Base-by-base conservation (phyloP, 202 grass and related monocot species). In the Setaria viridis region DNA sequence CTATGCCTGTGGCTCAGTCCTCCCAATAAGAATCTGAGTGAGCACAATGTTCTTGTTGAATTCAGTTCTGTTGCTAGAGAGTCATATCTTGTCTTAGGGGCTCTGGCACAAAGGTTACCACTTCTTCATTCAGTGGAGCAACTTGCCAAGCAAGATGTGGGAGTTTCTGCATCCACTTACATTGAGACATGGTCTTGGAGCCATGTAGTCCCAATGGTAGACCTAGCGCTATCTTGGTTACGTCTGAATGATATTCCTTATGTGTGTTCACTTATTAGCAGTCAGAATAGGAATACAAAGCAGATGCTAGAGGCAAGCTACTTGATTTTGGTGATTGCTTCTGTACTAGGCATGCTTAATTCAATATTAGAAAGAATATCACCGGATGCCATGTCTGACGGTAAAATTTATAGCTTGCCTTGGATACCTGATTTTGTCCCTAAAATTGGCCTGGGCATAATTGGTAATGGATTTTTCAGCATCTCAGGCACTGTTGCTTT, bases 351-450 rank as follows among this genome's bases (percentile, higher is more conserved):
- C 81, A 92, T 92, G 92, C 63, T 97, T 77, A 87, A 90, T 90
- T 84, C 85, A 56, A 72, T 90, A 77, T 72, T 97, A 54, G 85
- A 93, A 79, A 94, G 89, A 84, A 91, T 99, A 83, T 89, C 86
- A 80, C 82, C 97, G 49, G 69, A 80, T 55, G 79, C 6, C 74
- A 82, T 39, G 74, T 58, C 51, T 82, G 78, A 87, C 54, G 55
- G 34, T 87, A 81, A 69, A 80, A 88, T 53, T 45, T 74, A 68
- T 76, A 76, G 81, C 55, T 76, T 96, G 78, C 91, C 88, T 64
- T 96, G 94, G 94, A 87, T 99, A 77, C 91, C 90, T 15, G 82
- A 97, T 49, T 99, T 94, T 91, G 88, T 99, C 59, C 97, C 94
- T 72, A 99, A 92, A 88, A 91, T 99, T 85, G 94, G 88, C 65